These are phyloP conservation scores for Cryptococcus sp. DNA, from an alignment of 1,284 basidiomycete species.

Conservation along the genomic window DNA sequence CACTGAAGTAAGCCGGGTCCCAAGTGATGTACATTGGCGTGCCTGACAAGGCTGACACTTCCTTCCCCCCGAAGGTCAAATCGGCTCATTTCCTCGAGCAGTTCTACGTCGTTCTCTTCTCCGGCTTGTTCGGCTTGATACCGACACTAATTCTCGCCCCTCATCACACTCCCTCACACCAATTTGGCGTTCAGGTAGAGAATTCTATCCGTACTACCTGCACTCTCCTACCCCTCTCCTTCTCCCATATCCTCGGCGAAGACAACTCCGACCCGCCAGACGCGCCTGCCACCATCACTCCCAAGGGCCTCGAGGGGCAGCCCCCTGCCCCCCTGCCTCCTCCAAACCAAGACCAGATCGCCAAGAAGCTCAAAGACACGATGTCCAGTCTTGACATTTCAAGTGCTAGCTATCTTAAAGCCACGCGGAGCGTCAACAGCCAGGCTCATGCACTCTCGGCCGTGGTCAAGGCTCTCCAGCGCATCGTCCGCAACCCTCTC, in stretches of 20 bases:
- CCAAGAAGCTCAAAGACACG: constrained; percentile 22
- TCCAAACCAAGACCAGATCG: constrained; percentile 20
- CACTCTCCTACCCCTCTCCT: constrained; percentile 33
- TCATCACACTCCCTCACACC: constrained; percentile 25
- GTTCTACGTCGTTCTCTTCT: constrained; percentile 44
- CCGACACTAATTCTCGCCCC: constrained; percentile 30
- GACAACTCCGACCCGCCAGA: background rate
- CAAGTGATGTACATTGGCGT: background rate
- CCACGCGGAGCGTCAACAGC: constrained; percentile 17
- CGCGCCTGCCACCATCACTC: constrained; percentile 25
- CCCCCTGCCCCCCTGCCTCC: background rate
- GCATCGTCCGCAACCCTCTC: constrained; percentile 39
- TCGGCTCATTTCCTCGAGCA: constrained; percentile 32
- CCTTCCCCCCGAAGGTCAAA: constrained; percentile 10
- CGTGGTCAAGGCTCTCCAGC: constrained; percentile 25
- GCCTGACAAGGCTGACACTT: background rate
- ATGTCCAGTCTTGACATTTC: constrained; percentile 17
- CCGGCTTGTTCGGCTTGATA: constrained; percentile 37
- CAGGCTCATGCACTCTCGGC: constrained; percentile 20
- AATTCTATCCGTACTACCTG: constrained; percentile 21
- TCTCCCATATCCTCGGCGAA: constrained; percentile 25
- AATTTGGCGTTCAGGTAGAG: constrained; percentile 25
- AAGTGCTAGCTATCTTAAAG: constrained; percentile 23
- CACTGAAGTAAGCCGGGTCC: constrained; percentile 21
- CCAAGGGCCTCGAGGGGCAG: constrained; percentile 24